Conservation (phyloP, 805 yeast genomes). For the Limtongia smithiae region DNA sequence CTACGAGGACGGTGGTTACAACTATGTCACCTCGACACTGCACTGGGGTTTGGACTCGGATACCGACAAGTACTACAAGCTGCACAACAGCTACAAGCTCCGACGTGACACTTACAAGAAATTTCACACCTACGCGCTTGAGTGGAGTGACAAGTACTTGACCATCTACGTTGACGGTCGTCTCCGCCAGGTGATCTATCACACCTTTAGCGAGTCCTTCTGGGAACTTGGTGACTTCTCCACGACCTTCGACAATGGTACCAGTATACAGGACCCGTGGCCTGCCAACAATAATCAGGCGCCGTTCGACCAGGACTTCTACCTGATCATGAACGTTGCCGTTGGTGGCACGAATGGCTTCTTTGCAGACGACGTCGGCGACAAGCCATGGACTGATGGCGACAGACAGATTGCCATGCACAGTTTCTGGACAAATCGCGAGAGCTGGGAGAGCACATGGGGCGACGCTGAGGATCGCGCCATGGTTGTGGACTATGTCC, state of each 20-base stretch:
- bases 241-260: constrained; percentile 17
- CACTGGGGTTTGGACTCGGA: constrained; percentile 24
- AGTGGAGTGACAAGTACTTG: constrained; percentile 25
- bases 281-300: constrained; percentile 10
- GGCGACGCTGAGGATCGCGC: constrained; percentile 14
- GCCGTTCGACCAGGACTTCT: constrained; percentile 26
- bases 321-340: constrained; percentile 23
- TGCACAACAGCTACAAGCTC: neutral
- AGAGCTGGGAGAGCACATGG: constrained; percentile 18
- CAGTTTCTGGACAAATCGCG: constrained; percentile 16
- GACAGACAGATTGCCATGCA: constrained; percentile 18
- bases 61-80: constrained; percentile 12
- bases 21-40: constrained; percentile 20
- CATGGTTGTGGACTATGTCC: constrained; percentile 22
- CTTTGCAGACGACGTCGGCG: constrained; percentile 17
- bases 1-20: constrained; percentile 17
- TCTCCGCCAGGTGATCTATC: constrained; percentile 23
- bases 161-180: constrained; percentile 24
- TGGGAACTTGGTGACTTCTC: constrained; percentile 16
- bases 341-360: constrained; percentile 27
- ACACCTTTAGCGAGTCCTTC: constrained; percentile 11
- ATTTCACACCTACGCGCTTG: constrained; percentile 23
- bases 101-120: constrained; percentile 14
- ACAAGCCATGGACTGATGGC: constrained; percentile 25
- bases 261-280: constrained; percentile 21